Evolutionary conservation across 768 basidiomycete genomes (phyloP).

Genomic region (Tricholoma sp.): DNA sequence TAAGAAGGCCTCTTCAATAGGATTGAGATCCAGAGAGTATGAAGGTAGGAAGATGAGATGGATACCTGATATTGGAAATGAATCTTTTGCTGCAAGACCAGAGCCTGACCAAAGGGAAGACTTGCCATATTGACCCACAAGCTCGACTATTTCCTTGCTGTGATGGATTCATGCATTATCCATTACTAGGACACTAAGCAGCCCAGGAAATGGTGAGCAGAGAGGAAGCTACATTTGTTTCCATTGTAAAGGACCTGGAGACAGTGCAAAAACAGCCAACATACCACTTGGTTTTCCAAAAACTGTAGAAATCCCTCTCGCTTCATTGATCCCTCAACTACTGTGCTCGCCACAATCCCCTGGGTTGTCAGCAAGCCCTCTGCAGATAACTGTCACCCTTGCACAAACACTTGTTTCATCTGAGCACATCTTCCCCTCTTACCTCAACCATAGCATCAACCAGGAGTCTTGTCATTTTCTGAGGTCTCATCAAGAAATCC

Average conservation of each 20-base stretch:
- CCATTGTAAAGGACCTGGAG: background rate
- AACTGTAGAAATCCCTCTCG: constrained; percentile 5
- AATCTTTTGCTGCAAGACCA: background rate
- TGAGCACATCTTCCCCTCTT: constrained; percentile 18
- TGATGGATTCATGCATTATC: constrained; percentile 30
- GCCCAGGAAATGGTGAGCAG: constrained; percentile 21
- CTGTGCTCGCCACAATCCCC: background rate
- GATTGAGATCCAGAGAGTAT: constrained; percentile 36
- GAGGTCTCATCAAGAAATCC: constrained; percentile 31
- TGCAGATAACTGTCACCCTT: constrained; percentile 11
- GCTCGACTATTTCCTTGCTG: constrained; percentile 19
- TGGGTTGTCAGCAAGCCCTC: background rate
- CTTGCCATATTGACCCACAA: constrained; percentile 12
- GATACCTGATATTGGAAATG: constrained; percentile 15
- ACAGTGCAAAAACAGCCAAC: background rate
- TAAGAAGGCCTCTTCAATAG: constrained; percentile 36
- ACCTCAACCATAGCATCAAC: constrained; percentile 15
- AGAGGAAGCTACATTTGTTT: constrained; percentile 10
- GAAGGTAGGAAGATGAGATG: constrained; percentile 27
- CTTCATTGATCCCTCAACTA: background rate
- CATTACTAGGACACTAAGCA: constrained; percentile 26
- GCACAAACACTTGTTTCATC: constrained; percentile 23
- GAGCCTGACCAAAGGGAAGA: background rate
- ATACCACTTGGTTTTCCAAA: constrained; percentile 20
- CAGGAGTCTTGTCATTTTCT: constrained; percentile 6